Base-by-base conservation (phyloP, 2,329 filamentous ascomycete genomes). In the Arthroderma sp. region DNA sequence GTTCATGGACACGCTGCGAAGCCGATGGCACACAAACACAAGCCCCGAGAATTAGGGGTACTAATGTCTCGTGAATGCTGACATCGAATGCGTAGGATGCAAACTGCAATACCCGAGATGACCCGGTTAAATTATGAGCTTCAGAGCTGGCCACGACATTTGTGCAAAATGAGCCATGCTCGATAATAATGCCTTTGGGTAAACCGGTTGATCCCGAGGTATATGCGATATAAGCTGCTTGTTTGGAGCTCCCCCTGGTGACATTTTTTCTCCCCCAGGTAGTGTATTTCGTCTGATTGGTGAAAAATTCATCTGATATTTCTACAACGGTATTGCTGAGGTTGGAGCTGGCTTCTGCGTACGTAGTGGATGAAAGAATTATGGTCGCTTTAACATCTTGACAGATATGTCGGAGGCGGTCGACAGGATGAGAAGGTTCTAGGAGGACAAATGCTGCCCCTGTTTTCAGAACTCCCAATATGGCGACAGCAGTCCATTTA, bases 21-120 rank as follows among this genome's bases (percentile, higher is more conserved):
- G 22, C 32, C 36, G 15, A 44, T 4, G 42, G 42, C n/a, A 44
- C 38, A 28, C 42, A 44, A 29, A 44, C 11, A 28, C 31, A 38
- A 7, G 33, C 42, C 9, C 42, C 42, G 33, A 11, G 27, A 11
- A 32, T 38, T 9, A 44, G 28, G 27, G 42, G 30, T 34, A 34
- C 30, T 5, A 42, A 32, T 10, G 36, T 8, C 8, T 42, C 36
- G 15, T 32, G 29, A 30, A 30, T 34, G 7, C 30, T 32, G n/a
- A 31, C 85, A 61, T 94, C 86, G 57, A 94, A 94, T 0, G 85
- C 91, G 1, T 85, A 84, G 3, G 85, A 80, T 2, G 86, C 86
- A 58, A 93, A 93, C 56, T 94, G 85, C 1, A 94, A 42, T 5
- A 42, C 40, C 11, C 40, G 33, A 6, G 40, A 22, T 7, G 30